Conservation (phyloP, 208 protist species). For the Phytomonas francai region DNA sequence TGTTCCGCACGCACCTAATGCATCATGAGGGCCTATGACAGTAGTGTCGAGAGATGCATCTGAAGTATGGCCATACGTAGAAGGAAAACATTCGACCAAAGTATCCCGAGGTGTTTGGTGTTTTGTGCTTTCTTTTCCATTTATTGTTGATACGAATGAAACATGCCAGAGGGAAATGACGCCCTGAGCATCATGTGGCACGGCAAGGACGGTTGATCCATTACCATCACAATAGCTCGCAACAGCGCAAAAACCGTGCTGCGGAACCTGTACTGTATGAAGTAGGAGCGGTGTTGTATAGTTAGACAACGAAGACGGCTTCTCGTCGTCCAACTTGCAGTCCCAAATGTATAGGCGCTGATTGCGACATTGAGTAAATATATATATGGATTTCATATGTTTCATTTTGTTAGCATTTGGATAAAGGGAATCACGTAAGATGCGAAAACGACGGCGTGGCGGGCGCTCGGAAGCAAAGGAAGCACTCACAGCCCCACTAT, state of each 20-base stretch:
- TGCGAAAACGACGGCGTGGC: slow-evolving; percentile 24
- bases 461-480: background rate
- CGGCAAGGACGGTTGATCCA: slow-evolving; percentile 14
- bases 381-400: slow-evolving; percentile 15
- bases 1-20: background rate
- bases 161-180: slow-evolving; percentile 24
- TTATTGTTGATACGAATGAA: background rate
- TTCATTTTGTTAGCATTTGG: background rate
- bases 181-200: slow-evolving; percentile 50
- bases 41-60: background rate
- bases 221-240: slow-evolving; percentile 11
- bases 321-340: slow-evolving; percentile 1
- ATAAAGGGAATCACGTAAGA: slow-evolving; percentile 13
- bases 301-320: background rate
- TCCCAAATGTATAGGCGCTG: slow-evolving; percentile 65
- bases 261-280: slow-evolving; percentile 41
- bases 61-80: background rate
- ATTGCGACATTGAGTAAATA: slow-evolving; percentile 81
- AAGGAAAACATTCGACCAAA: background rate
- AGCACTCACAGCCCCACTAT: background rate
- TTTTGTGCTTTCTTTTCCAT: background rate
- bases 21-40: background rate
- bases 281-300: slow-evolving; percentile 19
- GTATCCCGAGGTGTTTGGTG: background rate
- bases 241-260: slow-evolving; percentile 65